These are phyloP conservation scores for Annona squamosa DNA, from an alignment of 164 flowering plant genomes.

Conservation along the genomic window DNA sequence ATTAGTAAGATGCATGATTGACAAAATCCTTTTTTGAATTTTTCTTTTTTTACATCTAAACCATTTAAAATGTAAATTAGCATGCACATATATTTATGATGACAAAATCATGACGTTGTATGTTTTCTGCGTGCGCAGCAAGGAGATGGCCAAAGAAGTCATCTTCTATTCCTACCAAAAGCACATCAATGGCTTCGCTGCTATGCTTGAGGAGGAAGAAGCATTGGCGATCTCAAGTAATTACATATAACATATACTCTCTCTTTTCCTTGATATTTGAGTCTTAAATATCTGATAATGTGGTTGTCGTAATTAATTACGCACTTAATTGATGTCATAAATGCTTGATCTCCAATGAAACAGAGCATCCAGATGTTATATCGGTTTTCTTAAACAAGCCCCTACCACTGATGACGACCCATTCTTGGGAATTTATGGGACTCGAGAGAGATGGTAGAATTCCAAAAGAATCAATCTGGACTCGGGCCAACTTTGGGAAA, in stretches of 20 bases:
- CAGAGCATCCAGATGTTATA: conserved; percentile 58
- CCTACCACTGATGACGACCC: conserved; percentile 52
- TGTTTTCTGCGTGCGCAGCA: conserved; percentile 1
- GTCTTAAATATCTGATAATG: too few relatives aligned
- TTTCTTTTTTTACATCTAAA: background rate
- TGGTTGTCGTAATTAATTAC: background rate
- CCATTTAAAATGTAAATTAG: background rate
- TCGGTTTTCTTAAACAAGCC: conserved; percentile 50
- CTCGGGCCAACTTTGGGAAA: conserved; percentile 56
- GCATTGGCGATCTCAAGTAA: conserved; percentile 46
- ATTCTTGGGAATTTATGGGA: conserved; percentile 63
- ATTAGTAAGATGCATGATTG: too few relatives aligned
- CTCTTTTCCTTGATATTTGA: background rate
- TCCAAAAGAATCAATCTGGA: conserved; percentile 39
- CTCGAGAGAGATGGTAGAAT: conserved; percentile 32
- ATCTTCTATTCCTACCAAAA: conserved; percentile 53
- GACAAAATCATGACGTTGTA: background rate
- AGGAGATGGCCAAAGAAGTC: conserved; percentile 37
- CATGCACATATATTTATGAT: too few relatives aligned
- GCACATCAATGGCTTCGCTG: conserved; percentile 64
- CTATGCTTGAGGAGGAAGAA: conserved; percentile 57
- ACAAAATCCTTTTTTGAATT: too few relatives aligned
- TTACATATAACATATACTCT: background rate
- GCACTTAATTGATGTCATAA: conserved; percentile 3
- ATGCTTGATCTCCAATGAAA: background rate